Evolutionary conservation across 805 yeast genomes (phyloP), one percentile per base, ranked within the genome.

Genomic region (Torulaspora indica): DNA sequence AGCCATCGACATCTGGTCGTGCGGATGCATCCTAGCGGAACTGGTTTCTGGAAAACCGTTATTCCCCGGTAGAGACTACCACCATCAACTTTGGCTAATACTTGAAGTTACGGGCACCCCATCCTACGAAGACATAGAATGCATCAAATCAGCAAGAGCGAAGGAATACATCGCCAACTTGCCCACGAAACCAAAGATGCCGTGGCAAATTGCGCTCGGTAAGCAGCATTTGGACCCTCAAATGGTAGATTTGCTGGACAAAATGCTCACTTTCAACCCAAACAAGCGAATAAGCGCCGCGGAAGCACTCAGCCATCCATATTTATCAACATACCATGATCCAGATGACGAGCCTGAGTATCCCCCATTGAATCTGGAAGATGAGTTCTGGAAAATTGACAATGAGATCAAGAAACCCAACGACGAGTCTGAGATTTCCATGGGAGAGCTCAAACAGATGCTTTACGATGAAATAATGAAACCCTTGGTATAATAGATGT

Each of bases 1-100:
- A 7, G 86, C 89, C 0, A 81, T 85, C 47, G 93, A 85, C 58
- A 71, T 84, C 12, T 85, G 93, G 93, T 79, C 88, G 0, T 80
- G 82, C 32, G 93, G 91, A 0, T 84, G 91, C 58, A 82, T 85
- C 27, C 57, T 85, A 25, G 90, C 85, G 0, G 93, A 85, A 60
- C 69, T 84, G 73, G 69, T 80, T 6, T 64, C 69, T 29, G 73
- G 79, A 6, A 73, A 73, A 47, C 89, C 91, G 0, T 61, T 85
- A 7, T 79, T 85, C 54, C 91, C 91, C 0, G 93, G 93, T 1
- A 74, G 77, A 43, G 90, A 84, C 61, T 84, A 81, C 58, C 76
- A 77, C 41, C 78, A 82, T 57, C 95, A 80, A 60, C 63, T 81
- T 48, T 69, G 78, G 64, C 67, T 82, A 17, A 84, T 84, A 5